Conservation (phyloP, 2,329 filamentous ascomycete species). For the Helotiales sp. region DNA sequence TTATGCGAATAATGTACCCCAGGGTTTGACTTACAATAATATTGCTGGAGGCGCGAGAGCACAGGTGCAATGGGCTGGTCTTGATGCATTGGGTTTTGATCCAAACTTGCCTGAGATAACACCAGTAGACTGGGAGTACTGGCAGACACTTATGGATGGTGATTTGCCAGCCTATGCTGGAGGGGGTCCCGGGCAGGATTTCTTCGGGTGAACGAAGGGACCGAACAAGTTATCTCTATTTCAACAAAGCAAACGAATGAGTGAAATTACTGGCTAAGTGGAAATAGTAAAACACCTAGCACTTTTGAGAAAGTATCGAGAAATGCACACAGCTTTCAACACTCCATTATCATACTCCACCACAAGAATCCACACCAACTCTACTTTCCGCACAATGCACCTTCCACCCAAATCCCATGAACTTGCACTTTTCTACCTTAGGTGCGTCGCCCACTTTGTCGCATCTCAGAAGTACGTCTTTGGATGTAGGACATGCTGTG, state of each 20-base stretch:
- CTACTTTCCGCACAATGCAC: background rate
- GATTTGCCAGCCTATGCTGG: conserved; percentile 34
- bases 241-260: background rate
- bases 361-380: background rate
- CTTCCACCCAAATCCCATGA: background rate
- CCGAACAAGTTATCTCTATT: no score
- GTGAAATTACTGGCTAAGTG: no score
- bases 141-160: conserved; percentile 41
- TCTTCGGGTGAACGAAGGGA: background rate
- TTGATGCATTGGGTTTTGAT: conserved; percentile 22
- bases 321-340: background rate
- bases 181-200: background rate
- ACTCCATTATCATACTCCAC: background rate
- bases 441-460: background rate
- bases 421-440: conserved; percentile 1
- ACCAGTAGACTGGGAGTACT: conserved; percentile 41
- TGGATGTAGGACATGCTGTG: background rate
- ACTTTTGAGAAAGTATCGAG: no score
- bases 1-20: conserved; percentile 1
- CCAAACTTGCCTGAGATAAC: conserved; percentile 35
- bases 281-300: no score
- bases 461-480: conserved; percentile 1
- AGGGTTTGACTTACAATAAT: conserved; percentile 23
- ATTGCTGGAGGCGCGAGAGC: conserved; percentile 6
- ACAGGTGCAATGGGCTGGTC: conserved; percentile 14